Percentiles rank a stretch among this genome's conserved stretches.
phyloP scores from a whole-genome alignment of 2,329 filamentous ascomycete species.

The Penicillium sp. region DNA sequence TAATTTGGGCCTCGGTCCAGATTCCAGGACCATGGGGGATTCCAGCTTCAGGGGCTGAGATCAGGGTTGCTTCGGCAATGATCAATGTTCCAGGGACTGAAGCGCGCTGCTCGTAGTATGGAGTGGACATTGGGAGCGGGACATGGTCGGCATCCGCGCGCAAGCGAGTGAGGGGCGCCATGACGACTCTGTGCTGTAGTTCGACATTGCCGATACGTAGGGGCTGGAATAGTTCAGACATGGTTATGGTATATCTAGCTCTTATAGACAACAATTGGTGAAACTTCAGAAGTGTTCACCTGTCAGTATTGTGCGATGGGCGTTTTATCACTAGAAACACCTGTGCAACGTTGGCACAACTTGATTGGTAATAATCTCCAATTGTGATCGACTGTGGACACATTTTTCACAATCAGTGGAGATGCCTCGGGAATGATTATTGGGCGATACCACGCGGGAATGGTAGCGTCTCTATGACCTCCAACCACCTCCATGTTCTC shows the following conservation, averaged over 20 bases:
- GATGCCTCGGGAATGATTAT: not conserved
- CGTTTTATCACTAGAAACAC: not conserved
- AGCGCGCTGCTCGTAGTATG: constrained; percentile 57
- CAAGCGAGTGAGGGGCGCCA: constrained; percentile 52
- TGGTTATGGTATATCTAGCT: not conserved
- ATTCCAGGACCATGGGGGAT: constrained; percentile 58
- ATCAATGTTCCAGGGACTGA: constrained; percentile 56
- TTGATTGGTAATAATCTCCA: not conserved
- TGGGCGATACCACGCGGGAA: not conserved
- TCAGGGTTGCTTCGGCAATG: constrained; percentile 59
- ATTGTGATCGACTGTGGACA: not conserved
- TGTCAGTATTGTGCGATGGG: not conserved
- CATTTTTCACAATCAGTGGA: not conserved
- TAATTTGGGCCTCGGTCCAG: constrained; percentile 55
- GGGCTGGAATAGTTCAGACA: constrained; percentile 39
- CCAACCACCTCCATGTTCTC: not conserved
- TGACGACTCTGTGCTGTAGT: constrained; percentile 50
- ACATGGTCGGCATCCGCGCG: constrained; percentile 52
- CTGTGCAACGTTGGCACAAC: not conserved
- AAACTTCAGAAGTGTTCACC: not conserved
- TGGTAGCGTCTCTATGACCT: not conserved
- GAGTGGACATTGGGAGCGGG: constrained; percentile 39
- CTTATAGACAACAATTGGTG: not conserved
- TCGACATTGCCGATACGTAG: constrained; percentile 40
- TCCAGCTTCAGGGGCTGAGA: constrained; percentile 47